Evolutionary conservation across 305 asterid genomes (phyloP).

Genomic region (Ilex paraguariensis): DNA sequence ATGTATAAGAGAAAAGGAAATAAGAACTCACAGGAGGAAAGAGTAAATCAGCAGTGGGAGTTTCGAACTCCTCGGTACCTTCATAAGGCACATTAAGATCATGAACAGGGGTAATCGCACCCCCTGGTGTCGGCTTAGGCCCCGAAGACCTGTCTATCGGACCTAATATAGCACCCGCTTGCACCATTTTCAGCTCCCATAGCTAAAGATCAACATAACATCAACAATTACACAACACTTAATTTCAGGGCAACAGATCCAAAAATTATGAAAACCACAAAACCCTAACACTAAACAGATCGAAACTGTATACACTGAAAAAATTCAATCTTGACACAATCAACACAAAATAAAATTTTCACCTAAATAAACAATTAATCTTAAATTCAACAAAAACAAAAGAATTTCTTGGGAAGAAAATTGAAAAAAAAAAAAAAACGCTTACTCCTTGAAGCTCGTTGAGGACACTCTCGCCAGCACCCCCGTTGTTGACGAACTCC

Average conservation of each 20-base stretch:
- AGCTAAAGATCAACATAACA: slow-evolving; percentile 35
- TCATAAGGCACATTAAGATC: slow-evolving; percentile 94
- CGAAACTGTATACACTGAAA: neutral
- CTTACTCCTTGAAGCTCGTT: slow-evolving; percentile 90
- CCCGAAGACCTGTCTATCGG: slow-evolving; percentile 72
- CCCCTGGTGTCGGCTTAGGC: slow-evolving; percentile 52
- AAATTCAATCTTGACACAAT: neutral
- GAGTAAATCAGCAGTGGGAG: slow-evolving; percentile 91
- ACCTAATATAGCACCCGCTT: slow-evolving; percentile 77
- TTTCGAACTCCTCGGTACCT: slow-evolving; percentile 92
- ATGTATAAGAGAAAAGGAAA: neutral
- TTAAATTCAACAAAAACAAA: neutral
- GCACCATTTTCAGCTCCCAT: slow-evolving; percentile 96
- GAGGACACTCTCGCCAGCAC: slow-evolving; percentile 84
- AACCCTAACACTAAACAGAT: slow-evolving; percentile 5
- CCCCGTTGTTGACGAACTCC: slow-evolving; percentile 72
- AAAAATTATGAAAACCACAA: slow-evolving; percentile 1
- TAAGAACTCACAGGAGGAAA: slow-evolving; percentile 81
- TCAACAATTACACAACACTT: slow-evolving; percentile 16
- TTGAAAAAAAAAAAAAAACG: neutral
- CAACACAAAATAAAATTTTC: neutral
- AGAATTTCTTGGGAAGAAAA: neutral
- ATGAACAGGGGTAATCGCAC: slow-evolving; percentile 65
- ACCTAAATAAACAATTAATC: neutral
- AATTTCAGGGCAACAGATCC: slow-evolving; percentile 3